Evolutionary conservation across 1,284 basidiomycete genomes (phyloP).

Genomic region (Mycosarcoma mackinlayi): DNA sequence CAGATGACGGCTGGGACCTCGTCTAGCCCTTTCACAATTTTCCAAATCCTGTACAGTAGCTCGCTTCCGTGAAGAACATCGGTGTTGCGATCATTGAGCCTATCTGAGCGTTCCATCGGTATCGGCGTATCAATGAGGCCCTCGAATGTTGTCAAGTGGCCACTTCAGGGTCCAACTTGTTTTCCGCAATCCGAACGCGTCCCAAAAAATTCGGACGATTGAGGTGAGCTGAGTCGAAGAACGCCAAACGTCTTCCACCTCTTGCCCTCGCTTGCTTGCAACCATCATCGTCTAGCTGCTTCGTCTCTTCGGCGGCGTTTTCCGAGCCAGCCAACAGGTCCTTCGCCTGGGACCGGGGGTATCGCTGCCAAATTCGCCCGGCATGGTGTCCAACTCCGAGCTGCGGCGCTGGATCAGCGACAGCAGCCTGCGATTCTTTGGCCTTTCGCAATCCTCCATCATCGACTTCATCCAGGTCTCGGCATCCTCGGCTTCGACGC

Average conservation of each 20-base stretch:
- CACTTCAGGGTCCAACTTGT: conserved; percentile 7
- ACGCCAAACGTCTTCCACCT: neutral
- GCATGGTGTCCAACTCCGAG: conserved; percentile 29
- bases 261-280: neutral
- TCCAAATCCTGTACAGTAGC: neutral
- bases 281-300: neutral
- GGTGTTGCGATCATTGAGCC: neutral
- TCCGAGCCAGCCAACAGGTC: too few relatives aligned
- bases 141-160: neutral
- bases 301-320: too few relatives aligned
- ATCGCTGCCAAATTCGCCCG: too few relatives aligned
- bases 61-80: neutral
- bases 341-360: too few relatives aligned
- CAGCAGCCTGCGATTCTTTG: conserved; percentile 59
- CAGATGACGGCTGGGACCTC: conserved; percentile 39
- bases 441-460: conserved; percentile 60
- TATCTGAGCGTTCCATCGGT: neutral
- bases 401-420: conserved; percentile 63
- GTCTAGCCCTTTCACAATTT: conserved; percentile 2
- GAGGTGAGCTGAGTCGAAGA: conserved; percentile 5
- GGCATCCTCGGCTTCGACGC: conserved; percentile 82
- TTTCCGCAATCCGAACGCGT: conserved; percentile 10
- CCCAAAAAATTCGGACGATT: neutral
- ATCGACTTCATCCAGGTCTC: conserved; percentile 61
- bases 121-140: neutral